Percentiles rank a stretch among this genome's conserved stretches.
Conservation (phyloP, 805 yeast species). For the Yarrowia osloensis region DNA sequence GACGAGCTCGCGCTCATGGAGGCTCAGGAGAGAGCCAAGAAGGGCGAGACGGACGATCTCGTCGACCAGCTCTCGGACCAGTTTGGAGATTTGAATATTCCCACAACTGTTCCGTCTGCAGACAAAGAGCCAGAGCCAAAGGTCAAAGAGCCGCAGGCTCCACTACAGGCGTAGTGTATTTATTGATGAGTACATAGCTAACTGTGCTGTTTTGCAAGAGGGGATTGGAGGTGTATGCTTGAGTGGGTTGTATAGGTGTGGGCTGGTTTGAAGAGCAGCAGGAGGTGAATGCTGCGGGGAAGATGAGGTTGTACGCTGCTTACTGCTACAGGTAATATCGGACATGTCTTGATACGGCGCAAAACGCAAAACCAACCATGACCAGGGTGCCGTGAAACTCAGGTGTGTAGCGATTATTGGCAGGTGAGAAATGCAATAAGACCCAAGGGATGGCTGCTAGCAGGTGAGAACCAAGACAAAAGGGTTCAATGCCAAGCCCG, state of each 20-base stretch:
- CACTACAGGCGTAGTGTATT: slow-evolving; percentile 12
- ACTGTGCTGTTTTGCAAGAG: background rate
- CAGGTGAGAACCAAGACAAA: background rate
- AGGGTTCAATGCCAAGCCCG: background rate
- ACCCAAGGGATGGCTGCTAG: background rate
- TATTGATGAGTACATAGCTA: background rate
- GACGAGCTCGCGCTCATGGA: slow-evolving; percentile 25
- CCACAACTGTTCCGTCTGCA: background rate
- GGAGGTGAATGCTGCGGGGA: no score
- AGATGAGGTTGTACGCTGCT: no score
- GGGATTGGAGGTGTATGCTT: no score
- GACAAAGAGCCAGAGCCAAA: background rate
- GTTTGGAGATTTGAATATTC: slow-evolving; percentile 6
- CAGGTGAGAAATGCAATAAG: background rate
- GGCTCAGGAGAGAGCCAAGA: slow-evolving; percentile 17
- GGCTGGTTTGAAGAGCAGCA: no score
- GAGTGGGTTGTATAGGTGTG: no score
- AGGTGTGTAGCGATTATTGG: background rate
- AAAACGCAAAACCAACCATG: no score
- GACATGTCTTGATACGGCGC: no score
- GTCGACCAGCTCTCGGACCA: slow-evolving; percentile 11
- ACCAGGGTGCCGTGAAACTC: background rate
- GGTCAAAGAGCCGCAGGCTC: background rate
- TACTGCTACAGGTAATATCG: no score
- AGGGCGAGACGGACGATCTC: background rate